Evolutionary conservation across 345 rosid species (phyloP), one percentile per base, ranked within the genome.

Genomic region (Atalantia buxifolia): DNA sequence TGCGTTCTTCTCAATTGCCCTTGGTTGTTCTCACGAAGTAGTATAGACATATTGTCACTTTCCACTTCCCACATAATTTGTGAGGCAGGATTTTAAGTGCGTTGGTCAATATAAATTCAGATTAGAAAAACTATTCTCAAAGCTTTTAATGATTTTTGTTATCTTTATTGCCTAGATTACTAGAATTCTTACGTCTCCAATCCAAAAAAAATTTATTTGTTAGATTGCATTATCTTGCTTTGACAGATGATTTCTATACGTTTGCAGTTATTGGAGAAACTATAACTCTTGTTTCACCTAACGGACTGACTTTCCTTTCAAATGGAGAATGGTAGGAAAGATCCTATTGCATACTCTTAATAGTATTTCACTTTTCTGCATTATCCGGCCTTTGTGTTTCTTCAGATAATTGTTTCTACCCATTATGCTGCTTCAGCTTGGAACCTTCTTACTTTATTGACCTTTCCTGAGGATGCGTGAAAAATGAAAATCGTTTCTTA

Each of bases 191-290:
- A 64, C 3, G 21, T 64, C 7, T 18, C 35, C 7, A 7, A 19
- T 16, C 18, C 33, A 53, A 18, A 18, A 33, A 24, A 25, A 42
- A 5, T 0, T 16, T 24, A n/a, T 24, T 42, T n/a, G 53, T 76
- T 25, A 67, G 5, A n/a, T 45, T 70, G 66, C 64, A 31, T 64
- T 53, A 25, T 28, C 31, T 53, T 59, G 76, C 53, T 40, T 67
- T 78, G 71, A 81, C 22, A 53, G 13, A 31, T 70, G 22, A 81
- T 77, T 78, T 78, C 81, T 78, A 6, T 62, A 38, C 27, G 13
- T 80, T 77, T 77, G 79, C 95, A 96, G 99, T 94, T 85, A 89
- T 96, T 72, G 99, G 99, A 75, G 99, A 96, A 88, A 96, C 99
- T 1, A 69, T 91, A 19, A 96, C 98, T 69, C 92, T 92, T 85